A percentile compares a stretch with the other conserved stretches of the same genome.
Conservation (phyloP, 257 asterid genomes). For the Knoxia roxburghii region DNA sequence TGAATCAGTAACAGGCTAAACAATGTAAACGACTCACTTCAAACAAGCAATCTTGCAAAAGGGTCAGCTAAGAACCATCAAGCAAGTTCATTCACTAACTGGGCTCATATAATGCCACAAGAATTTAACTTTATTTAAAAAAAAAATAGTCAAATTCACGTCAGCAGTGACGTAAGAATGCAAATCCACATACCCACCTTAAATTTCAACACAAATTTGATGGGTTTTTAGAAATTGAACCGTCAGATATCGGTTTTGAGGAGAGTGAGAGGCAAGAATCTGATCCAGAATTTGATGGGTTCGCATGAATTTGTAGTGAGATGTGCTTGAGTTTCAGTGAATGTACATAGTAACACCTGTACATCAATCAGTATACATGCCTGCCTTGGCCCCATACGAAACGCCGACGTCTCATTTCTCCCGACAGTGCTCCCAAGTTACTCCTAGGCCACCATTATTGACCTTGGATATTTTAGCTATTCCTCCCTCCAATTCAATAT, state of each 20-base stretch:
- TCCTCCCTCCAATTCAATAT: too few species aligned
- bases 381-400: too few species aligned
- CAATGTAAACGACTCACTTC: not conserved
- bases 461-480: too few species aligned
- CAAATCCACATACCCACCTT: not conserved
- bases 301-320: not conserved
- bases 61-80: not conserved
- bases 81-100: not conserved
- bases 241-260: too few species aligned
- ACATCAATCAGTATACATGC: too few species aligned
- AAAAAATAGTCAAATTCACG: not conserved
- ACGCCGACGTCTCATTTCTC: too few species aligned
- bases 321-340: too few species aligned
- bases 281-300: not conserved
- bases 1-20: not conserved
- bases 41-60: not conserved
- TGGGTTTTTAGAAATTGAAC: too few species aligned
- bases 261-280: not conserved
- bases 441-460: too few species aligned
- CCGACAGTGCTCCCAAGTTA: too few species aligned
- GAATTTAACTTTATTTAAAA: not conserved
- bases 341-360: too few species aligned
- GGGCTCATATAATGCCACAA: not conserved
- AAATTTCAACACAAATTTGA: too few species aligned
- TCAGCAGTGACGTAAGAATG: slow-evolving; percentile 10